Conservation (phyloP, 306 rosid species). For the Cucurbita ficifolia region DNA sequence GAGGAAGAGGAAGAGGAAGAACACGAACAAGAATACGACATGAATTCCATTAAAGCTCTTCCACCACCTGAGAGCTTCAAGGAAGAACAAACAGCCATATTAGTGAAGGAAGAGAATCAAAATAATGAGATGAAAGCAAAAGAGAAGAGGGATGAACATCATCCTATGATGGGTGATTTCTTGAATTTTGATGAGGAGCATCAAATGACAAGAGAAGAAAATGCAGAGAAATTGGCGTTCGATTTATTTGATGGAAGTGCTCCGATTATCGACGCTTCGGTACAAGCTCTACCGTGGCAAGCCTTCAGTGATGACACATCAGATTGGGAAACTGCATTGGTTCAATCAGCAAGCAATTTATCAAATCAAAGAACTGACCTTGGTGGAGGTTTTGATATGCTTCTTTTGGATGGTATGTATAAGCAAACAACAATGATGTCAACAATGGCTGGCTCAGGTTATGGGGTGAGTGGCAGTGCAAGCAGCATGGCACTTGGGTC, state of each 20-base stretch:
- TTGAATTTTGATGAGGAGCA: slow-evolving; percentile 48
- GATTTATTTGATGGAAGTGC: slow-evolving; percentile 62
- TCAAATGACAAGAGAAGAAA: slow-evolving; percentile 16
- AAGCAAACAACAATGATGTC: slow-evolving; percentile 24
- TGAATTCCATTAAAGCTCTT: slow-evolving; percentile 44
- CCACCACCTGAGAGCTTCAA: slow-evolving; percentile 42
- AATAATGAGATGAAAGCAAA: neutral
- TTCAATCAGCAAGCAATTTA: slow-evolving; percentile 48
- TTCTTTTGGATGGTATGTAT: slow-evolving; percentile 76
- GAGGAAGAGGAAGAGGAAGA: slow-evolving; percentile 27
- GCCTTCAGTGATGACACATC: slow-evolving; percentile 38
- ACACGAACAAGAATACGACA: neutral
- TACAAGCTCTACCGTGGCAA: slow-evolving; percentile 33
- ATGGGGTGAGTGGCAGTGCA: slow-evolving; percentile 56
- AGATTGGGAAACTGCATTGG: slow-evolving; percentile 80
- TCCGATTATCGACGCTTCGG: neutral
- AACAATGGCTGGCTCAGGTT: slow-evolving; percentile 31
- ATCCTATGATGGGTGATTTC: slow-evolving; percentile 36
- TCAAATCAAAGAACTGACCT: slow-evolving; percentile 28
- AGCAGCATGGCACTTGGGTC: slow-evolving; percentile 82
- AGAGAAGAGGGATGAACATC: neutral
- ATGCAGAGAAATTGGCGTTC: slow-evolving; percentile 38
- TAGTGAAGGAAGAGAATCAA: neutral
- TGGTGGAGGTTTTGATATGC: slow-evolving; percentile 64
- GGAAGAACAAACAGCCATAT: slow-evolving; percentile 13